Base-by-base conservation (phyloP, 73 alveolate genomes). In the Blepharisma japonicum region DNA sequence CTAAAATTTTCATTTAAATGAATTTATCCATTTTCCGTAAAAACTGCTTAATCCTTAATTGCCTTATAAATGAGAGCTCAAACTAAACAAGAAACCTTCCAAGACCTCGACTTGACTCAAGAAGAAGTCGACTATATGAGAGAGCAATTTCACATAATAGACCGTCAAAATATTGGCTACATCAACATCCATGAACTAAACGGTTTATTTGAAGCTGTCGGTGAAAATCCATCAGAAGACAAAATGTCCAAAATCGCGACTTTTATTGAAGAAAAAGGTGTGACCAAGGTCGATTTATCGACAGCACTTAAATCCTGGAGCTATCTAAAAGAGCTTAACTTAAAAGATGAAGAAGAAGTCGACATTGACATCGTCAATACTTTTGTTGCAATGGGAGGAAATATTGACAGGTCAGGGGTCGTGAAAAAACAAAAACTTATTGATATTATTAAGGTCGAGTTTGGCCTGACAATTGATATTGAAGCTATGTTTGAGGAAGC, bases 381-480 rank as follows among this genome's bases (percentile, higher is more conserved):
- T 53, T 53, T 53, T 53, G 67, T 53, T 0, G 67, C 67, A 14
- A 53, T 53, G 67, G 67, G 67, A 20, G 67, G 67, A 20, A 53
- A 53, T 53, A 53, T 53, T 53, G 67, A 53, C 23, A 53, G 23
- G 67, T 53, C 67, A 1, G 67, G 67, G 23, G 67, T 53, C n/a
- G 67, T 53, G n/a, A 53, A 53, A 53, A 53, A 53, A 53, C 67
- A 53, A 53, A 53, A 53, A 53, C 67, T 53, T 53, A 20, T 53
- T 53, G 67, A 53, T 11, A 53, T 53, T 53, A 53, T 53, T 14
- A 53, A 20, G 23, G 67, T 14, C 23, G 27, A 53, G 67, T 53
- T 53, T 53, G 67, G 67, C 27, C 23, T 53, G 67, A 53, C 67
- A 53, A 53, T 53, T 14, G 67, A 53, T 53, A 53, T 53, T 53